These are phyloP conservation scores for Cercophora scortea DNA, from an alignment of 495 filamentous ascomycete genomes.

Conservation along the genomic window DNA sequence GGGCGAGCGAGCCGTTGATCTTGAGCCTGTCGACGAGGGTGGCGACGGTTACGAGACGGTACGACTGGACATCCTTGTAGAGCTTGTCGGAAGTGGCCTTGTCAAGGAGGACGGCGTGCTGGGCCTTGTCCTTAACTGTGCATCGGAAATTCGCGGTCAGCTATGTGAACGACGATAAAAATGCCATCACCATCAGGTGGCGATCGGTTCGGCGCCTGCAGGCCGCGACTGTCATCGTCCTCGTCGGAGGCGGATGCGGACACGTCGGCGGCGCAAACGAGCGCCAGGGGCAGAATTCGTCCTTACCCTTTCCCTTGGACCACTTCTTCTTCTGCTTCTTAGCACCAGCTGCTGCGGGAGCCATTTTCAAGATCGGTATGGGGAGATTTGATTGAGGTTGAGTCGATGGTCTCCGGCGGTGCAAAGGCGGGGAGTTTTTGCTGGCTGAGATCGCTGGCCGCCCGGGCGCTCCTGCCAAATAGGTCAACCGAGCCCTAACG, in stretches of 20 bases:
- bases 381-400: constrained; percentile 35
- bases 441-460: constrained; percentile 9
- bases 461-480: constrained; percentile 9
- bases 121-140: constrained; percentile 99
- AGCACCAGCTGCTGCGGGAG: constrained; percentile 75
- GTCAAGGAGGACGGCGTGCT: constrained; percentile 83
- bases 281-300: background rate
- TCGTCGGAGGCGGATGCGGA: too few relatives aligned
- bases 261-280: background rate
- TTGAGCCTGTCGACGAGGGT: constrained; percentile 98
- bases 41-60: constrained; percentile 98
- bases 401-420: constrained; percentile 23
- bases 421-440: constrained; percentile 34
- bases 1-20: constrained; percentile 97
- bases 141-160: constrained; percentile 11
- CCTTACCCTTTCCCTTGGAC: constrained; percentile 86
- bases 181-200: background rate
- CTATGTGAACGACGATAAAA: background rate
- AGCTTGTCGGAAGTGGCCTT: constrained; percentile 80
- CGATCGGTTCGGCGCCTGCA: background rate
- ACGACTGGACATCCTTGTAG: constrained; percentile 98
- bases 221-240: background rate
- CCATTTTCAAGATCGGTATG: constrained; percentile 45
- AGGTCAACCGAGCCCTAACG: constrained; percentile 34
- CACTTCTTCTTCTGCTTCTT: constrained; percentile 99